Evolutionary conservation across 345 rosid species (phyloP), one percentile per base, ranked within the genome.

Genomic region (Anastatica hierochuntica): DNA sequence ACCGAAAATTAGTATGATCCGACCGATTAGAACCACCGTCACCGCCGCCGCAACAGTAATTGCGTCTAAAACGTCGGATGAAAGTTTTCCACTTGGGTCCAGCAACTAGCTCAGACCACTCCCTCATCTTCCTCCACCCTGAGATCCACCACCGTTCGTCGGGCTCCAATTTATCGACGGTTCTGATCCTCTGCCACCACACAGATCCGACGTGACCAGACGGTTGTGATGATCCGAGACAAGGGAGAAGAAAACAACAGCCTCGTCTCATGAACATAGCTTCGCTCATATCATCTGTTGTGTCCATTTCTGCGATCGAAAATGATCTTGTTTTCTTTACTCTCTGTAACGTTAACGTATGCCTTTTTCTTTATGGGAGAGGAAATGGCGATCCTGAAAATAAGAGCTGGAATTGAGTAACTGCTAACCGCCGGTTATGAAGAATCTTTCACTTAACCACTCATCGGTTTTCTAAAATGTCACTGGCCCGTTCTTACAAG

Each of bases 81-180:
- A 76, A 70, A 0, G 76, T 76, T 68, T 81, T 81, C 81, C 81
- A 78, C 41, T 60, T 76, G 1, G 81, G 76, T 0, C 79, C 80
- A 1, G 77, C 79, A 3, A 69, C 50, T 12, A 73, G 21, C 50
- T 80, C 87, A 38, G 79, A 77, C 79, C 77, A 77, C 5, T 72
- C 77, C 4, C 80, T 74, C 34, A 74, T 16, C 63, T 55, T 68
- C 48, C 38, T 67, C 82, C 84, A 76, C 1, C 80, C 77, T 0
- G 70, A 59, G 0, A 23, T 57, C 79, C 79, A 76, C 76, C 74
- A 72, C 2, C 61, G 63, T 5, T 64, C 78, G 8, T 41, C 45
- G 1, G 55, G 64, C 36, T 49, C 68, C 20, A 49, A 8, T 26
- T 44, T 42, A 37, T 79, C 73, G 8, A 34, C 55, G 46, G 64